These are phyloP conservation scores for Penicillium argentinense DNA, from an alignment of 495 filamentous ascomycete genomes.

Conservation along the genomic window DNA sequence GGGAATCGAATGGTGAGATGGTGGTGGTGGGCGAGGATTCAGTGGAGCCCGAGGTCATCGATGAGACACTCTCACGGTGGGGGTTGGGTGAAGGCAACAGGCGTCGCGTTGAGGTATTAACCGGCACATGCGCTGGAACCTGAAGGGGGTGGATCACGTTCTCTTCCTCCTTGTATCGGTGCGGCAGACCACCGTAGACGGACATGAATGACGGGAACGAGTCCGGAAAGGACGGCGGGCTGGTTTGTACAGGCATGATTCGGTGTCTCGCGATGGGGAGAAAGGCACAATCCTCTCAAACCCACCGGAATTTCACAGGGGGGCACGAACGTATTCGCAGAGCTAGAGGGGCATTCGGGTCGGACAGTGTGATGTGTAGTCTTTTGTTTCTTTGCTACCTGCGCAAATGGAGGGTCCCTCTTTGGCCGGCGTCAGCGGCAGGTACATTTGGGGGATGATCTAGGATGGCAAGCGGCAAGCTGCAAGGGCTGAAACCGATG, in stretches of 20 bases:
- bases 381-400: conserved; percentile 42
- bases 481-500: conserved; percentile 27
- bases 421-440: conserved; percentile 34
- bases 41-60: conserved; percentile 77
- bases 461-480: conserved; percentile 11
- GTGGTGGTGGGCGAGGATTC: conserved; percentile 96
- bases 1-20: conserved; percentile 88
- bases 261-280: conserved; percentile 2
- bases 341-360: conserved; percentile 19
- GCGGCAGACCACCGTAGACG: conserved; percentile 52
- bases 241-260: conserved; percentile 50
- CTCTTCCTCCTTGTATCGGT: conserved; percentile 35
- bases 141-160: conserved; percentile 25
- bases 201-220: conserved; percentile 74
- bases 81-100: conserved; percentile 37
- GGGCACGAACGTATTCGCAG: not conserved
- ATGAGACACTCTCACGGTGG: conserved; percentile 57
- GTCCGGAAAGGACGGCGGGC: conserved; percentile 51
- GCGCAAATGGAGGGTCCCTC: conserved; percentile 43
- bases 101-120: conserved; percentile 28
- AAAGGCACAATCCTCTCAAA: conserved; percentile 14
- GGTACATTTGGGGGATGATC: conserved; percentile 4
- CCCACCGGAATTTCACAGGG: conserved; percentile 23
- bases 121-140: conserved; percentile 32
- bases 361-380: conserved; percentile 11